Evolutionary conservation across 2,329 filamentous ascomycete species (phyloP), one percentile per base, ranked within the genome.

Genomic region (Colletotrichum lini): DNA sequence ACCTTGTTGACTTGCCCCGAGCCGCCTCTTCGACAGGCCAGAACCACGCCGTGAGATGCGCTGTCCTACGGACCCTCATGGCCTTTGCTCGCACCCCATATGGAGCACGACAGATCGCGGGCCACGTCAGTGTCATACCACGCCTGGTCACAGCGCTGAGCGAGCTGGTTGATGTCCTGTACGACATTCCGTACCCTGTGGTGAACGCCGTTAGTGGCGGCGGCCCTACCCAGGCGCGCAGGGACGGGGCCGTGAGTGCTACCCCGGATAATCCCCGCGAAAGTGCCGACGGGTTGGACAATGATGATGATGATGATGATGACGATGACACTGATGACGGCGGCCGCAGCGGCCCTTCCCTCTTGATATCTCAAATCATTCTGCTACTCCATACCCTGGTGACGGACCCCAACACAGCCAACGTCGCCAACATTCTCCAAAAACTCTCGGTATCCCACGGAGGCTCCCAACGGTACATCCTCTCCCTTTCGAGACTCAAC

Each of bases 401-500:
- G 38, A 90, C 85, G 2, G 82, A 86, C 53, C 82, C 84, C 0
- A 73, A 78, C 13, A 88, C 85, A 2, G 81, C 84, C 0, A 79
- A 84, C 56, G 73, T 81, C 7, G 83, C 83, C 23, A 89, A 96
- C 74, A 89, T 97, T 73, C 88, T 90, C 59, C 87, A 89, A 59
- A 97, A 96, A 79, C 84, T 98, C 6, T 86, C 88, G 0, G 88
- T 88, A 10, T 89, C 93, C 0, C 87, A 90, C 6, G 94, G 94
- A 3, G 93, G 92, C 0, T 89, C 90, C 62, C 94, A 98, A 77
- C 94, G 95, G 63, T 96, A 97, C 77, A 84, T 97, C 1, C 89
- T 98, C 12, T 90, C 91, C 2, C 84, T 99, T 54, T 95, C 94
- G 0, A 84, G 96, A 52, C 83, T 98, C n/a, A 94, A 94, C 0